A percentile compares a stretch with the other conserved stretches of the same genome.
Evolutionary conservation across 1,284 basidiomycete genomes (phyloP).

Genomic region (Trichosporon sp.): DNA sequence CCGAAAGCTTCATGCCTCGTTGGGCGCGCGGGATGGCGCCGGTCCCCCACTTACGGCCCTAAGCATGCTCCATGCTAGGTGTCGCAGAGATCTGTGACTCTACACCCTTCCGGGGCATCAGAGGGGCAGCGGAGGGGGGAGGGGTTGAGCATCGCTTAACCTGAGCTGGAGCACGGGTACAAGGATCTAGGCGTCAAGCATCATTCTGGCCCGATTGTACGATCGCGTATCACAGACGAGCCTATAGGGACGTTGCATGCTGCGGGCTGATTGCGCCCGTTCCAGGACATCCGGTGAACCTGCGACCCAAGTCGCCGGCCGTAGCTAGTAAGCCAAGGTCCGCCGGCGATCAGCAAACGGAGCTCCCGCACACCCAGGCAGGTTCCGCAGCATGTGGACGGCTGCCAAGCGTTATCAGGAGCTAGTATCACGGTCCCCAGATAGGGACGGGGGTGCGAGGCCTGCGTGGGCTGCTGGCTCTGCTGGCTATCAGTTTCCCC

Average conservation of each 20-base stretch:
- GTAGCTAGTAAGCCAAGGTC: neutral
- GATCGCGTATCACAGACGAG: neutral
- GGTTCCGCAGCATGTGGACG: neutral
- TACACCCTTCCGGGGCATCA: neutral
- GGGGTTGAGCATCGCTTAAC: neutral
- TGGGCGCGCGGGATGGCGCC: neutral
- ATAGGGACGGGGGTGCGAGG: neutral
- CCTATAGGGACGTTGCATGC: neutral
- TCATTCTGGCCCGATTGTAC: neutral
- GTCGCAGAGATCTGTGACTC: neutral
- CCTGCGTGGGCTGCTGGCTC: neutral
- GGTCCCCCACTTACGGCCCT: neutral
- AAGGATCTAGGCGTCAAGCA: neutral
- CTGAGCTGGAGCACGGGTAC: neutral
- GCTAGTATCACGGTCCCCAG: neutral
- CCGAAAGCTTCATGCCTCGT: neutral
- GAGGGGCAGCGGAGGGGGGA: neutral
- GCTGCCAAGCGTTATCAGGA: conserved; percentile 1
- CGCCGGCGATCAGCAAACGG: neutral
- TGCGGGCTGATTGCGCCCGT: neutral
- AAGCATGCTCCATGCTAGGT: neutral
- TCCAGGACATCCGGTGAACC: too few species aligned
- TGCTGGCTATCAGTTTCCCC: neutral
- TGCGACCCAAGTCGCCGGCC: neutral
- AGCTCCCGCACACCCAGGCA: neutral